Base-by-base conservation (phyloP, 2,329 filamentous ascomycete genomes). In the Trichoderma simmonsii region DNA sequence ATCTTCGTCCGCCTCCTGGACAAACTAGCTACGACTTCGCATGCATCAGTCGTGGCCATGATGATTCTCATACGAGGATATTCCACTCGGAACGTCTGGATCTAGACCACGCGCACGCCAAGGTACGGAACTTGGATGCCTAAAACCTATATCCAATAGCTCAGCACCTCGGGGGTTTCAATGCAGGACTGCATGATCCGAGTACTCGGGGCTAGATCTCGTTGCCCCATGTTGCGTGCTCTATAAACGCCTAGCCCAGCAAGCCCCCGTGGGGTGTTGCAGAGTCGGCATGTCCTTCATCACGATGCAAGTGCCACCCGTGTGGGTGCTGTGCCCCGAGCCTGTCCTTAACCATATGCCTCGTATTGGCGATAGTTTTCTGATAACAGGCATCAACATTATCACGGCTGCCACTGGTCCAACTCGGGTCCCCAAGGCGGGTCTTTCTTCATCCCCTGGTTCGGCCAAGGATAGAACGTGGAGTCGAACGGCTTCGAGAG, bases 341-440 rank as follows among this genome's bases (percentile, higher is more conserved):
- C 32, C 11, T 59, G 15, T 54, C 39, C 30, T 12, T 62, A 54
- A 48, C 39, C 67, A 36, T 18, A 61, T 21, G 39, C 21, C 21
- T 62, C 67, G 67, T 70, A 39, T 61, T 39, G 21, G 21, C 28
- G 6, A 24, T 66, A 26, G 54, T 36, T 15, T 30, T 68, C 28
- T 48, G 43, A 65, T 56, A 34, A 15, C 48, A 72, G 71, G 71
- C 71, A 68, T 39, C 71, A 68, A 21, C 32, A 72, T 72, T 68
- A 36, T 61, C 48, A 63, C 71, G 26, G 7, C 57, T 69, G 43
- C 43, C 57, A 72, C 71, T 72, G 71, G 71, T 64, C 64, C n/a
- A 59, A 59, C 9, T 14, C 39, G 14, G 64, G 43, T 43, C 57
- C 21, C 32, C n/a, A 18, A 34, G 39, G 71, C 64, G 71, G 71